A percentile compares a stretch with the other conserved stretches of the same genome.
These are phyloP conservation scores for Magnusiomyces ingens DNA, from an alignment of 1,139 yeast genomes.

Conservation along the genomic window DNA sequence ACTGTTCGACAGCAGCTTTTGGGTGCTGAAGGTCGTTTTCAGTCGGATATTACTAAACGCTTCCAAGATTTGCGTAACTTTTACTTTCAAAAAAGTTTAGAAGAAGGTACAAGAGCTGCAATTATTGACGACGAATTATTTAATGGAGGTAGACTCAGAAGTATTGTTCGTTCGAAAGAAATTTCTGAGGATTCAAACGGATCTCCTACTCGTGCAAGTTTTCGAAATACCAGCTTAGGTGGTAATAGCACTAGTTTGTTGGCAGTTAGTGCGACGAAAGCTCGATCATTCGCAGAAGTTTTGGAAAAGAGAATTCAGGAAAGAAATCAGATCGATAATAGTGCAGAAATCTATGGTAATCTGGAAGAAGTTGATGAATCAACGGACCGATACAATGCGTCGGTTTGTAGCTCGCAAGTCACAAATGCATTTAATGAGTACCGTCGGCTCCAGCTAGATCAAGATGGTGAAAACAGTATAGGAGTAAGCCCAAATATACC, in stretches of 20 bases:
- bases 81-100: slow-evolving; percentile 15
- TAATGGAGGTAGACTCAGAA: too few species aligned
- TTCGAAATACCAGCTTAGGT: background rate
- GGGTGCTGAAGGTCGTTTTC: background rate
- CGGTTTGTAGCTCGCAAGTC: background rate
- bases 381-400: slow-evolving; percentile 11
- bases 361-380: slow-evolving; percentile 16
- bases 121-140: slow-evolving; percentile 4
- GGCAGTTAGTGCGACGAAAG: background rate
- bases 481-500: background rate
- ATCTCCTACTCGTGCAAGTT: background rate
- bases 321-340: slow-evolving; percentile 10
- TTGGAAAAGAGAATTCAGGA: slow-evolving; percentile 14
- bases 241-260: background rate
- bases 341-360: slow-evolving; percentile 12
- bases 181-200: background rate
- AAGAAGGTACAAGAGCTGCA: slow-evolving; percentile 16
- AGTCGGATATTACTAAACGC: slow-evolving; percentile 6
- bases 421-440: background rate
- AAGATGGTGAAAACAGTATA: too few species aligned
- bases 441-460: background rate
- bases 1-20: background rate
- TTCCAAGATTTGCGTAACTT: slow-evolving; percentile 15
- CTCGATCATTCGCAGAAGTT: slow-evolving; percentile 15
- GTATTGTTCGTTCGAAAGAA: too few species aligned